Evolutionary conservation across 1,284 basidiomycete species (phyloP).

Genomic region (Pisolithus thermaeus): DNA sequence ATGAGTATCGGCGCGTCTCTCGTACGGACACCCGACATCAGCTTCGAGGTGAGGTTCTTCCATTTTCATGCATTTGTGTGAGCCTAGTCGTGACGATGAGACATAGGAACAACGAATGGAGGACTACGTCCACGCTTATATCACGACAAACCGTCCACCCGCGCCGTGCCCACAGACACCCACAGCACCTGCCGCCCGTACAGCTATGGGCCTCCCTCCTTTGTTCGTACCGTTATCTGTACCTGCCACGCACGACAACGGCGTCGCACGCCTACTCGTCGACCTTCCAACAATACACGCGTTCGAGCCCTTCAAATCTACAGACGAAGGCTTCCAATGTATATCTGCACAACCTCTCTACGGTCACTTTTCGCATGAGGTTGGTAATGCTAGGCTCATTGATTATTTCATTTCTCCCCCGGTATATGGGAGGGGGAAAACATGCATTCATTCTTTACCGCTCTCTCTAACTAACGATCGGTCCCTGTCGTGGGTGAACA

Average conservation of each 20-base stretch:
- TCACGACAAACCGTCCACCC: conserved; percentile 28
- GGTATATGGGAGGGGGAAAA: not conserved
- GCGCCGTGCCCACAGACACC: conserved; percentile 31
- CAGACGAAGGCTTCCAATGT: conserved; percentile 21
- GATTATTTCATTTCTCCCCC: not conserved
- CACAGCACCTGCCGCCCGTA: conserved; percentile 27
- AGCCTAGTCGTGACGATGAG: not conserved
- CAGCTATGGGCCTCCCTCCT: conserved; percentile 31
- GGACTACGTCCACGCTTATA: conserved; percentile 35
- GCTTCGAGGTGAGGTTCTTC: conserved; percentile 24
- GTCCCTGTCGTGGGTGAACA: conserved; percentile 13
- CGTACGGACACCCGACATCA: conserved; percentile 11
- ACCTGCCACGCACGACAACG: conserved; percentile 3
- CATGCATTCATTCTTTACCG: not conserved
- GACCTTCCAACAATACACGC: conserved; percentile 27
- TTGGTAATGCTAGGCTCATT: conserved; percentile 16
- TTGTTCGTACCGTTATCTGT: conserved; percentile 31
- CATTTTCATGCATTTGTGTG: no score
- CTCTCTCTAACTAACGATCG: conserved; percentile 7
- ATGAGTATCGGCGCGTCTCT: conserved; percentile 23
- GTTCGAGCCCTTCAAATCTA: conserved; percentile 19
- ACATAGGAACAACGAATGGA: conserved; percentile 32
- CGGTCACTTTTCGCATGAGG: conserved; percentile 33
- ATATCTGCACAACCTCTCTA: conserved; percentile 31
- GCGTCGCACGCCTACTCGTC: conserved; percentile 6